A percentile compares a stretch with the other conserved stretches of the same genome.
These are phyloP conservation scores for Venturia oleaginea DNA, from an alignment of 2,329 filamentous ascomycete species.

Conservation along the genomic window DNA sequence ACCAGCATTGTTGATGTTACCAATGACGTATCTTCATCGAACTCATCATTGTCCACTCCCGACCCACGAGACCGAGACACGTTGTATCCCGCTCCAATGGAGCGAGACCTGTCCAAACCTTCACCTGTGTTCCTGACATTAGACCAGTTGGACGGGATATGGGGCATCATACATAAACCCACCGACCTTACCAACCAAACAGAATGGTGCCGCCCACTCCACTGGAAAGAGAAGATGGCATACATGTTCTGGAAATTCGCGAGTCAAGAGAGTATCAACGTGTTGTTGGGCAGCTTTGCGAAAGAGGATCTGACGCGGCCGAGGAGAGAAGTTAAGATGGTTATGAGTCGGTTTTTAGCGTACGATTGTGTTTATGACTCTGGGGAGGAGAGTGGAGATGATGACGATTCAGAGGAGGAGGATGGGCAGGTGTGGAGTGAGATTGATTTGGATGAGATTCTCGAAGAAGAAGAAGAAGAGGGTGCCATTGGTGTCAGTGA, in stretches of 20 bases:
- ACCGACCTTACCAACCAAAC: not conserved
- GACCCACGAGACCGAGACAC: not conserved
- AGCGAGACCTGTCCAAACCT: not conserved
- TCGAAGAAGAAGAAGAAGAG: not conserved
- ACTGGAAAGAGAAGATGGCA: not conserved
- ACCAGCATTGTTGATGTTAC: not conserved
- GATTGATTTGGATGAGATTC: not conserved
- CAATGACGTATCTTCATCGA: not conserved
- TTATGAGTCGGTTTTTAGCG: not conserved
- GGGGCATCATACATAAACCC: not conserved
- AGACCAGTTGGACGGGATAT: not conserved
- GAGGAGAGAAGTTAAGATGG: not conserved
- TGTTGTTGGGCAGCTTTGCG: not conserved
- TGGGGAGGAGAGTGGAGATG: not conserved
- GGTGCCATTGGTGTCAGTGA: not conserved
- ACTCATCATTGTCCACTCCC: not conserved
- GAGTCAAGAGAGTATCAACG: not conserved
- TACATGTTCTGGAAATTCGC: slow-evolving; percentile 7
- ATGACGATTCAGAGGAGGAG: not conserved
- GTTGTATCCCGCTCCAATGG: not conserved
- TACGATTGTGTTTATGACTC: not conserved
- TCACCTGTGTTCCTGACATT: not conserved
- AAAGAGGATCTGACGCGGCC: not conserved
- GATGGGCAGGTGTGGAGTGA: not conserved
- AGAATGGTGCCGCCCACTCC: not conserved